Percentiles rank a stretch among this genome's conserved stretches.
Conservation (phyloP, 1,284 basidiomycete species). For the Thecaphora thlaspeos region DNA sequence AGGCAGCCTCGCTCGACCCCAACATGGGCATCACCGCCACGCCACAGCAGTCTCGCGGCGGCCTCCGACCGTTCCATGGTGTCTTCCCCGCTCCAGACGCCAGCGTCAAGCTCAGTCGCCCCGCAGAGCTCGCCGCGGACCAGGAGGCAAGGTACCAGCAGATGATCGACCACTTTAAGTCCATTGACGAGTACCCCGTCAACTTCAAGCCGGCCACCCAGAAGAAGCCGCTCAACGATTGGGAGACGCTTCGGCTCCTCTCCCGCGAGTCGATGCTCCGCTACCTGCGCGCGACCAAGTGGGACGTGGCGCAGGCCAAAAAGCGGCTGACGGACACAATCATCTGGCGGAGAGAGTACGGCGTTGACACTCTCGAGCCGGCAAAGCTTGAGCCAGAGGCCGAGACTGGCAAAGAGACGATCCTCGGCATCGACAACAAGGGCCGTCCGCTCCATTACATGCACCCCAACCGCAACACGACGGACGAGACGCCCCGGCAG, state of each 20-base stretch:
- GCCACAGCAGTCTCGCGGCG: conserved; percentile 1
- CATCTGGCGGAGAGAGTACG: conserved; percentile 59
- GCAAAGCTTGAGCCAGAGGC: conserved; percentile 52
- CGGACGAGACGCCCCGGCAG: conserved; percentile 53
- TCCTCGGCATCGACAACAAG: conserved; percentile 58
- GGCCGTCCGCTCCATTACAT: conserved; percentile 59
- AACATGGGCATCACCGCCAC: background rate
- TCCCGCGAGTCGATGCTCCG: conserved; percentile 55
- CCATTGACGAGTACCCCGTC: conserved; percentile 29
- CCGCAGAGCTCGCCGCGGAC: conserved; percentile 29
- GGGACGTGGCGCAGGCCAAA: conserved; percentile 56
- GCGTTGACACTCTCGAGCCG: conserved; percentile 55
- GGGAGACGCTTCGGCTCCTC: conserved; percentile 55
- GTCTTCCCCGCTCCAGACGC: conserved; percentile 40
- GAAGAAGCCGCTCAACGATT: conserved; percentile 43
- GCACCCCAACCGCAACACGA: conserved; percentile 57
- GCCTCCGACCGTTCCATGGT: conserved; percentile 27
- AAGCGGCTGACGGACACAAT: conserved; percentile 57
- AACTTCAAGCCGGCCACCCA: conserved; percentile 22
- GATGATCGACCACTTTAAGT: conserved; percentile 41
- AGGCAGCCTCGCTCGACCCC: conserved; percentile 7
- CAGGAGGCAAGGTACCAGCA: conserved; percentile 41
- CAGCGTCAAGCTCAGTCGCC: conserved; percentile 28
- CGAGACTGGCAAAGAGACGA: conserved; percentile 59
- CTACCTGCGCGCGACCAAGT: conserved; percentile 58